phyloP scores from a whole-genome alignment of 2,329 filamentous ascomycete species.

The Penicillium frequentans region DNA sequence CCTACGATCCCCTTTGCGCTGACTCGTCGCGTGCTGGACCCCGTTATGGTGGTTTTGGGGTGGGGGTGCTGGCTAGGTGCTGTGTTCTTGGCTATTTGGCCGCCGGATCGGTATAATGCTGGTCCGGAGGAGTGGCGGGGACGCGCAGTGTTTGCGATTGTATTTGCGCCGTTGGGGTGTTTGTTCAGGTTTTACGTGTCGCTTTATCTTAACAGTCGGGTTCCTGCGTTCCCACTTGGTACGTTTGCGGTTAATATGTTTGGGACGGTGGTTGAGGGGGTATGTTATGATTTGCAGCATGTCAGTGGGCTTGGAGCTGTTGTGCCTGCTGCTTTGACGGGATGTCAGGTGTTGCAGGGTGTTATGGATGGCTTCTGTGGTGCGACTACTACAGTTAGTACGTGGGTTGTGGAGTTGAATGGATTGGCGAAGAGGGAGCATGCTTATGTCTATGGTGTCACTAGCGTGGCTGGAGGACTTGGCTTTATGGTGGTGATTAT shows the following conservation, averaged over 20 bases:
- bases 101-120: constrained; percentile 55
- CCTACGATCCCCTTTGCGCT: constrained; percentile 62
- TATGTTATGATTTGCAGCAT: constrained; percentile 78
- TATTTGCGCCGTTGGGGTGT: constrained; percentile 81
- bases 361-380: constrained; percentile 69
- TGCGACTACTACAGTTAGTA: constrained; percentile 65
- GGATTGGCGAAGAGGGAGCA: constrained; percentile 51
- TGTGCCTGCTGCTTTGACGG: constrained; percentile 36
- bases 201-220: constrained; percentile 66
- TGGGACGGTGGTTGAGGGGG: constrained; percentile 72
- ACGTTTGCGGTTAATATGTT: constrained; percentile 81
- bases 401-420: constrained; percentile 64
- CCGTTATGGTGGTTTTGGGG: constrained; percentile 61
- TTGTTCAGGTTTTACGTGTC: constrained; percentile 73
- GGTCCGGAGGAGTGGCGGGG: constrained; percentile 68
- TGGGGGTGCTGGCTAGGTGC: constrained; percentile 78
- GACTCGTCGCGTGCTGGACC: constrained; percentile 64
- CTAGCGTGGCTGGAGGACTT: constrained; percentile 51
- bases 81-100: constrained; percentile 68
- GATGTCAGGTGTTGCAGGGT: constrained; percentile 68
- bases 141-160: constrained; percentile 70
- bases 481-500: constrained; percentile 54
- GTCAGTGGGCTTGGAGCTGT: constrained; percentile 50
- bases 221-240: constrained; percentile 73
- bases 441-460: constrained; percentile 61